Conservation (phyloP, 441 rosid genomes). For the Syzygium malaccense region DNA sequence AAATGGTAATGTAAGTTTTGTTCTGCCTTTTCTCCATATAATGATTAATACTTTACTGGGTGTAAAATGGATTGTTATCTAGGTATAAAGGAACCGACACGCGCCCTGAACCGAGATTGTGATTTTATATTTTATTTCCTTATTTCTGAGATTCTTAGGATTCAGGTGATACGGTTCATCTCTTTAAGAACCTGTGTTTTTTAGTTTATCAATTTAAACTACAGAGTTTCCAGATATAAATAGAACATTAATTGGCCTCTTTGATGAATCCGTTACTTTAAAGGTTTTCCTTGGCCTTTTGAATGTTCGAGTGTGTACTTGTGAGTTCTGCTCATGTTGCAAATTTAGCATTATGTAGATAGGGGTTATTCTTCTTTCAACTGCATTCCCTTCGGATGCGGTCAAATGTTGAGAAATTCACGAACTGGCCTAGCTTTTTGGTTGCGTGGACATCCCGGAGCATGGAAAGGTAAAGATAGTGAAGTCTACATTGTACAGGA, state of each 20-base stretch:
- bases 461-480: neutral
- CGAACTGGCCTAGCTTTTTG: neutral
- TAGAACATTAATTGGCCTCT: neutral
- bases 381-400: neutral
- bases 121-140: neutral
- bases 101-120: neutral
- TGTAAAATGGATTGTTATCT: neutral
- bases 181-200: neutral
- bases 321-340: neutral
- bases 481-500: neutral
- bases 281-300: neutral
- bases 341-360: neutral
- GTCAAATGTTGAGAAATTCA: neutral
- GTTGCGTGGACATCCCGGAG: neutral
- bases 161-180: neutral
- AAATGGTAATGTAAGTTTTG: neutral
- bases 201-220: neutral
- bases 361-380: neutral
- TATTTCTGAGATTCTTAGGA: neutral
- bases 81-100: neutral
- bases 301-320: neutral
- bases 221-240: neutral
- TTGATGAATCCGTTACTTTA: neutral
- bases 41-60: neutral
- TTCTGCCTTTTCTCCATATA: neutral